Conservation (phyloP, 2,329 filamentous ascomycete species). For the Bipolaris bicolor region DNA sequence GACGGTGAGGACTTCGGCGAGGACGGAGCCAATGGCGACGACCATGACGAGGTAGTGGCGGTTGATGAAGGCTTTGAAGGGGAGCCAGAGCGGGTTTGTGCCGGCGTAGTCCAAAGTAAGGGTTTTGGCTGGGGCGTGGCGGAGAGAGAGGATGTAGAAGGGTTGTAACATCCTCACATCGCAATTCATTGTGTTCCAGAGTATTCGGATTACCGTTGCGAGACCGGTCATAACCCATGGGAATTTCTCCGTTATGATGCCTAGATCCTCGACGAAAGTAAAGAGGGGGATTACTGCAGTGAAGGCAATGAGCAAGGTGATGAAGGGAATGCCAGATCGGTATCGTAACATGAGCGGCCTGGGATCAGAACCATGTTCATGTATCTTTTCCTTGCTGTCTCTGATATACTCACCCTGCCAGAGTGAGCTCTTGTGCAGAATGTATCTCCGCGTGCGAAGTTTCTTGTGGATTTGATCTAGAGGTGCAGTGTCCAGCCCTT, state of each 20-base stretch:
- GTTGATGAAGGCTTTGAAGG: constrained; percentile 67
- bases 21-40: constrained; percentile 72
- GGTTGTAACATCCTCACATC: constrained; percentile 76
- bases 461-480: constrained; percentile 71
- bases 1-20: constrained; percentile 76
- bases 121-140: constrained; percentile 69
- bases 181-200: constrained; percentile 72
- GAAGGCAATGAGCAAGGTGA: constrained; percentile 64
- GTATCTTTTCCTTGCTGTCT: constrained; percentile 56
- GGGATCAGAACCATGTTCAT: constrained; percentile 57
- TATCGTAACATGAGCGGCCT: constrained; percentile 72
- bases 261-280: constrained; percentile 63
- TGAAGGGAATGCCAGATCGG: constrained; percentile 65
- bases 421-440: constrained; percentile 72
- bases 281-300: constrained; percentile 65
- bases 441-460: constrained; percentile 70
- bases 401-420: constrained; percentile 66
- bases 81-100: constrained; percentile 70
- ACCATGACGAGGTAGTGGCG: constrained; percentile 69
- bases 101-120: constrained; percentile 76
- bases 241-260: constrained; percentile 63
- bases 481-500: constrained; percentile 70
- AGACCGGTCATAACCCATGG: constrained; percentile 71
- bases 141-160: constrained; percentile 71
- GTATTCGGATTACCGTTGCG: constrained; percentile 70